Evolutionary conservation across 1,284 basidiomycete genomes (phyloP), one percentile per base, ranked within the genome.

Genomic region (Cryptococcus wingfieldii): DNA sequence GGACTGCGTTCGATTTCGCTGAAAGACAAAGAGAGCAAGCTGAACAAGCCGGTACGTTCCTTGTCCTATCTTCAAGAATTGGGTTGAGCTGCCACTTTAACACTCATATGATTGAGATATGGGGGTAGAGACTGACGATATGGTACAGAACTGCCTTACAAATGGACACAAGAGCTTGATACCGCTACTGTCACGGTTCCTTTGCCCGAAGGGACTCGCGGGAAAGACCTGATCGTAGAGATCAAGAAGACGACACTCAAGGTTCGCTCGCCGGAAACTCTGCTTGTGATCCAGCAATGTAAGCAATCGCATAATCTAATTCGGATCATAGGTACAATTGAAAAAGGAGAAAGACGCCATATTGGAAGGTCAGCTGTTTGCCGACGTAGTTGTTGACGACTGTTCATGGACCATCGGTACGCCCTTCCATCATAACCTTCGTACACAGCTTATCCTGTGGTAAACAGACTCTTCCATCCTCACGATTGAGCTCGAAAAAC

Each of bases 371-470:
- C 88, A 95, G 59, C 82, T 99, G 27, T 93, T 90, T 77, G 87
- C 88, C 66, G 91, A 94, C 57, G 87, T 98, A 79, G 93, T 93
- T 69, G 80, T 93, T 50, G 96, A 98, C 60, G 96, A 98, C 53
- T 96, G 92, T 61, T 97, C 93, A 19, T 98, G 96, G 96, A 93
- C 90, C 5, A 74, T 98, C 43, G 87, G 94, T 94, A 63, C 57
- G 85, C 80, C 1, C 4, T 7, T 18, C 28, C 6, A n/a, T 13
- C 28, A 25, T 8, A 25, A 10, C 12, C 27, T 31, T 31, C 10
- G 27, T 47, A 3, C 28, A 27, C 46, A 48, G 7, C 14, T 50
- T 10, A 34, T 7, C 10, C 10, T 1, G 3, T 46, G 43, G 43
- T 31, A 16, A 5, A 1, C 54, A 74, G 75, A 76, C 37, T 67